These are phyloP conservation scores for Xylaria sp. DNA, from an alignment of 2,329 filamentous ascomycete genomes.

Conservation along the genomic window DNA sequence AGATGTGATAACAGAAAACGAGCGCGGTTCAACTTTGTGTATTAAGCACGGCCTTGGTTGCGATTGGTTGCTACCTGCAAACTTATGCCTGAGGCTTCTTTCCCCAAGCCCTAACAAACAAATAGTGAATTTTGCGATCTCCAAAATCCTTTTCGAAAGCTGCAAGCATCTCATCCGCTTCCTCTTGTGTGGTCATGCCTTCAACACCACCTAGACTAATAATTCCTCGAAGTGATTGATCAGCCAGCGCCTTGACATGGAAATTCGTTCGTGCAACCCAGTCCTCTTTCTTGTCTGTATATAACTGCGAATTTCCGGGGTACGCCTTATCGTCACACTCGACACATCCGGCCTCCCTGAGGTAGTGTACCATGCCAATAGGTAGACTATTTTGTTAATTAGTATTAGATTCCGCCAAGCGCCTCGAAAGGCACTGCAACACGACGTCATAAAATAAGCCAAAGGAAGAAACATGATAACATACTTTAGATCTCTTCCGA, in stretches of 20 bases:
- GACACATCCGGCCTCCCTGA: slow-evolving; percentile 33
- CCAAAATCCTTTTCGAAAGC: slow-evolving; percentile 18
- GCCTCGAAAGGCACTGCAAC: background rate
- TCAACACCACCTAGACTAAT: slow-evolving; percentile 35
- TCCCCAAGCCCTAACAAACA: slow-evolving; percentile 38
- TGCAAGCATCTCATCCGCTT: slow-evolving; percentile 33
- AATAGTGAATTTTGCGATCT: slow-evolving; percentile 25
- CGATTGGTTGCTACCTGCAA: background rate
- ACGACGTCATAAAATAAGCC: background rate
- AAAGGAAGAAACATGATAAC: slow-evolving; percentile 1
- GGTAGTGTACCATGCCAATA: slow-evolving; percentile 33
- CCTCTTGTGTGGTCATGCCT: slow-evolving; percentile 34
- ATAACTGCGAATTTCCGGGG: slow-evolving; percentile 24
- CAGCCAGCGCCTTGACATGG: slow-evolving; percentile 19
- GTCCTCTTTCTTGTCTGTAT: slow-evolving; percentile 15
- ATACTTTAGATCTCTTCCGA: slow-evolving; percentile 35
- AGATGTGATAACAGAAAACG: too few relatives aligned
- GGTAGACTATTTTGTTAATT: slow-evolving; percentile 29
- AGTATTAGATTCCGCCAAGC: background rate
- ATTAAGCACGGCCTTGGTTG: too few relatives aligned
- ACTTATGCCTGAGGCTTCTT: slow-evolving; percentile 25
- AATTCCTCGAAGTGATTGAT: slow-evolving; percentile 35
- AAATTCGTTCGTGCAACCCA: slow-evolving; percentile 23
- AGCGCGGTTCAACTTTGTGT: too few relatives aligned
- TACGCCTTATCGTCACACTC: slow-evolving; percentile 36